Evolutionary conservation across 495 filamentous ascomycete genomes (phyloP), one percentile per base, ranked within the genome.

Genomic region (Bacidia gigantensis): DNA sequence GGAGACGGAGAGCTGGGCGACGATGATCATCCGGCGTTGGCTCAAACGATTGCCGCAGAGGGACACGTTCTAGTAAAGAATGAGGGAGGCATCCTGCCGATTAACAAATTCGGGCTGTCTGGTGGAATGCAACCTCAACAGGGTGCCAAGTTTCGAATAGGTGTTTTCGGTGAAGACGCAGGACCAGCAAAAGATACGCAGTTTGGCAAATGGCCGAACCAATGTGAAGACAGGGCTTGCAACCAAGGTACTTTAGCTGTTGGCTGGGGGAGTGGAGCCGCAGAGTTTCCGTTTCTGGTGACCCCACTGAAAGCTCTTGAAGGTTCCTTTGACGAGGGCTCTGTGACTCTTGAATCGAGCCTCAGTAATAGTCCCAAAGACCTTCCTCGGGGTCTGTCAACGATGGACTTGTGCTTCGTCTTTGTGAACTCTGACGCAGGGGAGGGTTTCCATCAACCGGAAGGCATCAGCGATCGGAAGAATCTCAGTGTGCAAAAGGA

Each of bases 201-300:
- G 29, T 35, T 7, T 14, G 29, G 29, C 29, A 59, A 75, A 3
- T 86, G 86, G 1, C 79, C 82, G 0, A 96, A 96, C 60, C 67
- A 65, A 18, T 96, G 89, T 66, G 60, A 67, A 5, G 88, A 95
- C 62, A 76, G 84, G 29, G 77, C 72, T 26, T 90, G 86, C 63
- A 94, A 93, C 55, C 76, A 83, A 54, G 89, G 89, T 9, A 95
- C 89, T 1, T 66, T 97, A 18, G 87, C 74, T 0, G 81, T 79
- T 0, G 90, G 90, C 22, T 97, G 90, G 90, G 90, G 90, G 25
- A 89, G 84, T 45, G 90, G 89, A 2, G 78, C 87, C 1, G 90
- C 87, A 23, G 83, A 95, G 42, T 93, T 89, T 52, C 84, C 89
- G 0, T 89, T 90, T 60, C 72, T 95, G 0, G 66, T 89, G 18